Evolutionary conservation across 2,329 filamentous ascomycete genomes (phyloP).

Genomic region (Pseudogymnoascus sp.): DNA sequence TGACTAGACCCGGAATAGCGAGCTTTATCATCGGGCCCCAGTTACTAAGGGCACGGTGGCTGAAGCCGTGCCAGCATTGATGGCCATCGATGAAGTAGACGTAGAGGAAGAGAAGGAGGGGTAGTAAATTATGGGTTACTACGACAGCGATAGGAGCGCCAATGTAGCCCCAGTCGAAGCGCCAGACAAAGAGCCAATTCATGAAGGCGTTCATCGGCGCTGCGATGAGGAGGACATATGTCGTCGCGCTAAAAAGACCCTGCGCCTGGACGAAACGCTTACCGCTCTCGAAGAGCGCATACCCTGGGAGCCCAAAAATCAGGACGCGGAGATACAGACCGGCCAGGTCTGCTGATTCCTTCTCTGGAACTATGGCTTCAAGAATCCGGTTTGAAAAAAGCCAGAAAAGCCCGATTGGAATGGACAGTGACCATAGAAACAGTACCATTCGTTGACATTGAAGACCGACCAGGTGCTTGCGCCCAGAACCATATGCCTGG

Average conservation of each 20-base stretch:
- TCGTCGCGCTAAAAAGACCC: slow-evolving; percentile 70
- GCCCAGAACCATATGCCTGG: slow-evolving; percentile 87
- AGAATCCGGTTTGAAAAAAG: slow-evolving; percentile 58
- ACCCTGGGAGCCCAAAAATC: slow-evolving; percentile 63
- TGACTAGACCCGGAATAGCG: slow-evolving; percentile 79
- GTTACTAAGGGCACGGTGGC: slow-evolving; percentile 59
- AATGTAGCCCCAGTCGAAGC: slow-evolving; percentile 59
- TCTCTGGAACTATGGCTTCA: slow-evolving; percentile 59
- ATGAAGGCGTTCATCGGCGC: slow-evolving; percentile 69
- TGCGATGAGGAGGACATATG: slow-evolving; percentile 67
- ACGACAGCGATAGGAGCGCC: slow-evolving; percentile 73
- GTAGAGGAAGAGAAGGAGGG: slow-evolving; percentile 64
- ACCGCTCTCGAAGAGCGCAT: slow-evolving; percentile 65
- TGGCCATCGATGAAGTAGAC: slow-evolving; percentile 62
- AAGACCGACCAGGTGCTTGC: slow-evolving; percentile 77
- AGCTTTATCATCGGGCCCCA: slow-evolving; percentile 82
- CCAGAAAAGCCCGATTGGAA: slow-evolving; percentile 68
- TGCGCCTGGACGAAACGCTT: slow-evolving; percentile 80
- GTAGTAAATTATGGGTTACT: slow-evolving; percentile 67
- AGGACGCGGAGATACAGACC: slow-evolving; percentile 66
- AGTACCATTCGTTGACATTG: slow-evolving; percentile 75
- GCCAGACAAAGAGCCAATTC: slow-evolving; percentile 75
- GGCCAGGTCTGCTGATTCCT: slow-evolving; percentile 60
- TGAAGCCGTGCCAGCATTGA: slow-evolving; percentile 76
- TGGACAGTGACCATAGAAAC: slow-evolving; percentile 63